phyloP scores from a whole-genome alignment of 2,329 filamentous ascomycete species.

The Phoma sp. region DNA sequence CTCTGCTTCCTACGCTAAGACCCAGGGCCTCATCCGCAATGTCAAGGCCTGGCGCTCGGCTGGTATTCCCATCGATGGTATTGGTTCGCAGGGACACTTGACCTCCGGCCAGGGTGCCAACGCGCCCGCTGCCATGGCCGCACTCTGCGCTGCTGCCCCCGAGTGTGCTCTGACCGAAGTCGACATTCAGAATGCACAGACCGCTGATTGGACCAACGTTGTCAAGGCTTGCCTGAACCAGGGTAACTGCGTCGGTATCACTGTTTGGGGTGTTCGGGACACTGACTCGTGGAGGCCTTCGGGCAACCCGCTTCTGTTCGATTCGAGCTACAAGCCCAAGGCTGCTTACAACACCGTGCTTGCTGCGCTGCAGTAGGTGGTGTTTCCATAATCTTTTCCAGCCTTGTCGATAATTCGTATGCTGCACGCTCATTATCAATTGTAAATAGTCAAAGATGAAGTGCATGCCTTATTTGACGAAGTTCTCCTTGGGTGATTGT shows the following conservation, averaged over 20 bases:
- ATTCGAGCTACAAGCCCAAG: constrained; percentile 55
- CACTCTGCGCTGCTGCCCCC: constrained; percentile 61
- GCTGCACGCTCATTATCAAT: not conserved
- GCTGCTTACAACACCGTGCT: constrained; percentile 47
- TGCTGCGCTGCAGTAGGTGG: constrained; percentile 29
- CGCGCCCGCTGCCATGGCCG: constrained; percentile 57
- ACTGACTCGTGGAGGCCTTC: constrained; percentile 55
- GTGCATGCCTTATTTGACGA: not conserved
- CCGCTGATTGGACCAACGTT: constrained; percentile 65
- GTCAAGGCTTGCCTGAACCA: constrained; percentile 67
- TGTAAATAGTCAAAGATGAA: not conserved
- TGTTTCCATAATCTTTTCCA: not conserved
- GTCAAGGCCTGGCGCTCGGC: constrained; percentile 70
- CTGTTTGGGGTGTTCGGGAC: constrained; percentile 65
- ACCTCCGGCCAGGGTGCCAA: constrained; percentile 57
- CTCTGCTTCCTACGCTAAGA: constrained; percentile 66
- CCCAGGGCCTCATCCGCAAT: constrained; percentile 62
- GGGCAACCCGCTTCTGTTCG: constrained; percentile 55
- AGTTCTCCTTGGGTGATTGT: not conserved
- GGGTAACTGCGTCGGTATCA: constrained; percentile 70
- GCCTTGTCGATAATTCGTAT: not conserved
- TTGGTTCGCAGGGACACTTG: constrained; percentile 62
- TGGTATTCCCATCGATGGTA: constrained; percentile 71
- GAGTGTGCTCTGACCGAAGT: constrained; percentile 74
- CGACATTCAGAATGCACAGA: constrained; percentile 68